Percentiles rank a stretch among this genome's conserved stretches.
phyloP scores from a whole-genome alignment of 140 eudicot genomes.

The Stevia rebaudiana region DNA sequence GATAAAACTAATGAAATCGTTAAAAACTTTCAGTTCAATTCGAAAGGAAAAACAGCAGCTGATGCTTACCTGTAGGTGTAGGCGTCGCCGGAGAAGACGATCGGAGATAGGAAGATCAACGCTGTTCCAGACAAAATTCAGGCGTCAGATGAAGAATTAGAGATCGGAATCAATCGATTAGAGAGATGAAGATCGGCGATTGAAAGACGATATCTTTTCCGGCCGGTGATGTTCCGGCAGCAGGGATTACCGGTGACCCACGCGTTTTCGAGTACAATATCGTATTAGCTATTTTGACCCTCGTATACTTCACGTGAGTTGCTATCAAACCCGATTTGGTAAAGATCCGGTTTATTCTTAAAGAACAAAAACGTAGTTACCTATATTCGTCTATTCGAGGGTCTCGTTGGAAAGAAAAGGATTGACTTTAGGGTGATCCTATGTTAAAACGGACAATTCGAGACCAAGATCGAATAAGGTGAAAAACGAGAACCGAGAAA shows the following conservation, averaged over 20 bases:
- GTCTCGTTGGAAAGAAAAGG: no score
- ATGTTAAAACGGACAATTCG: no score
- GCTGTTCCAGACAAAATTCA: not conserved
- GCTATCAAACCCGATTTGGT: not conserved
- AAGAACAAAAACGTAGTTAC: not conserved
- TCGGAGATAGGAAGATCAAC: slow-evolving; percentile 13
- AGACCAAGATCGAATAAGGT: no score
- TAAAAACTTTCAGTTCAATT: not conserved
- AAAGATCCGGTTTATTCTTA: not conserved
- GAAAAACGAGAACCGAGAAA: no score
- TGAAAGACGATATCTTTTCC: not conserved
- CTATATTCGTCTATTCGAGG: no score
- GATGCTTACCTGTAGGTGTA: slow-evolving; percentile 10
- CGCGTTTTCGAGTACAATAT: slow-evolving; percentile 17
- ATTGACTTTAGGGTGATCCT: no score
- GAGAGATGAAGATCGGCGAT: not conserved
- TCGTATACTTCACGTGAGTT: not conserved
- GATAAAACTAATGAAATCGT: not conserved
- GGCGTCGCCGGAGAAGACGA: slow-evolving; percentile 18
- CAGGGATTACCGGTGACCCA: slow-evolving; percentile 14
- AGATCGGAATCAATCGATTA: slow-evolving; percentile 12
- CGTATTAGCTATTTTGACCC: slow-evolving; percentile 6
- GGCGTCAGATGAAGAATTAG: not conserved
- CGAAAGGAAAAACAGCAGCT: not conserved
- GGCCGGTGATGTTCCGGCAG: slow-evolving; percentile 11